phyloP scores from a whole-genome alignment of 495 filamentous ascomycete genomes.

The Aspergillus campestris region DNA sequence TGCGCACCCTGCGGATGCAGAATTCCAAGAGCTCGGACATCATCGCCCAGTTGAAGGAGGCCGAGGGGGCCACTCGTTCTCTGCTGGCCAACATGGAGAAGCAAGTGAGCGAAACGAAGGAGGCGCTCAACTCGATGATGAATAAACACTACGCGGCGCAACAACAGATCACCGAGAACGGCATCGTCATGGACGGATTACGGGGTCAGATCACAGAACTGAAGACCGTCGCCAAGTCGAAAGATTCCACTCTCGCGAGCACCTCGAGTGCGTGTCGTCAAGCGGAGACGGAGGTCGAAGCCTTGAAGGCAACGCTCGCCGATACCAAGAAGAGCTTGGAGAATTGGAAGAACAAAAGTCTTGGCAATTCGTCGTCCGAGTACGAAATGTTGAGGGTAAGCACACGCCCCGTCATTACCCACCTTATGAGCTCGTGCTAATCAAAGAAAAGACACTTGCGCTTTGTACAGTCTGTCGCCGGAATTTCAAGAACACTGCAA shows the following conservation, averaged over 20 bases:
- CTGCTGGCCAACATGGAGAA: constrained; percentile 82
- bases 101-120: constrained; percentile 72
- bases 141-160: constrained; percentile 65
- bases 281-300: constrained; percentile 65
- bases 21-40: constrained; percentile 89
- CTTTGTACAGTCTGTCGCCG: constrained; percentile 82
- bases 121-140: constrained; percentile 57
- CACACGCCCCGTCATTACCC: constrained; percentile 9
- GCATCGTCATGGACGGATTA: constrained; percentile 59
- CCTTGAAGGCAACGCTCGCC: constrained; percentile 60
- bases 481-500: constrained; percentile 86
- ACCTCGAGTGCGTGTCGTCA: constrained; percentile 55
- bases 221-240: constrained; percentile 57
- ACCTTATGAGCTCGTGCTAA: constrained; percentile 24
- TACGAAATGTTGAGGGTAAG: constrained; percentile 78
- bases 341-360: constrained; percentile 69
- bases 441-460: constrained; percentile 58
- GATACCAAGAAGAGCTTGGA: constrained; percentile 70
- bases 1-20: constrained; percentile 66
- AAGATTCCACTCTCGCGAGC: constrained; percentile 52
- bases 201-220: constrained; percentile 70
- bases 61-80: constrained; percentile 51
- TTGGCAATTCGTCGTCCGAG: constrained; percentile 71
- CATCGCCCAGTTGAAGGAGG: constrained; percentile 84
- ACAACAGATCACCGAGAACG: constrained; percentile 57